These are phyloP conservation scores for Lantana camara DNA, from an alignment of 257 asterid species.

Conservation along the genomic window DNA sequence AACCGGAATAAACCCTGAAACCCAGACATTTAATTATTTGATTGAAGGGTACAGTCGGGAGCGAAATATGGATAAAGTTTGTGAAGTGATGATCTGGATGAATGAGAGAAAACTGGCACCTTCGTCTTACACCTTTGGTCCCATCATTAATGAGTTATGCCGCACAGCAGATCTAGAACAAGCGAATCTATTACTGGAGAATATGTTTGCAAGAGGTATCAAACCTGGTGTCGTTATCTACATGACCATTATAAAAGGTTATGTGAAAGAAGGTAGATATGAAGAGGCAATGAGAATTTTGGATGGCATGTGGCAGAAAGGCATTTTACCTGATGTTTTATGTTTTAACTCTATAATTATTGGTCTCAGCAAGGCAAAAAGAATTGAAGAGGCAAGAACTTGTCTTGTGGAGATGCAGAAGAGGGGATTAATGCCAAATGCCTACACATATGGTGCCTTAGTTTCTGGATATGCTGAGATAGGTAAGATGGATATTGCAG, in stretches of 20 bases:
- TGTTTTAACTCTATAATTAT: constrained; percentile 69
- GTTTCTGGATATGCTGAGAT: constrained; percentile 58
- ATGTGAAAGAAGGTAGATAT: constrained; percentile 57
- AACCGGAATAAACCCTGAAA: constrained; percentile 58
- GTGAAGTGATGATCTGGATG: constrained; percentile 69
- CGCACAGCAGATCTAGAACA: constrained; percentile 56
- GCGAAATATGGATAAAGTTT: constrained; percentile 55
- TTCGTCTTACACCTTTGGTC: constrained; percentile 61
- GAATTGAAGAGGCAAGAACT: constrained; percentile 67
- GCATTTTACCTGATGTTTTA: constrained; percentile 66
- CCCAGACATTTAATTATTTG: constrained; percentile 62
- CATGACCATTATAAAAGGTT: constrained; percentile 58
- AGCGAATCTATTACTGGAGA: constrained; percentile 56
- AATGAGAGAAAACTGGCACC: constrained; percentile 61
- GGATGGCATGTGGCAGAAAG: constrained; percentile 70
- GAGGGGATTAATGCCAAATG: constrained; percentile 68
- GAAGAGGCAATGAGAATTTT: constrained; percentile 62
- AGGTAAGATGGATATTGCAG: constrained; percentile 67
- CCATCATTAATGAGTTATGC: constrained; percentile 60
- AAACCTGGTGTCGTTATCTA: constrained; percentile 61
- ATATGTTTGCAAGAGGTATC: constrained; percentile 55
- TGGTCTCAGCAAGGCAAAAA: constrained; percentile 73
- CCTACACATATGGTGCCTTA: constrained; percentile 73
- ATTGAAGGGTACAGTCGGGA: constrained; percentile 61
- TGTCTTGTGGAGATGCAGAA: constrained; percentile 58